A percentile compares a stretch with the other conserved stretches of the same genome.
These are phyloP conservation scores for Persicaria tinctoria DNA, from an alignment of 148 eudicot species.

Conservation along the genomic window DNA sequence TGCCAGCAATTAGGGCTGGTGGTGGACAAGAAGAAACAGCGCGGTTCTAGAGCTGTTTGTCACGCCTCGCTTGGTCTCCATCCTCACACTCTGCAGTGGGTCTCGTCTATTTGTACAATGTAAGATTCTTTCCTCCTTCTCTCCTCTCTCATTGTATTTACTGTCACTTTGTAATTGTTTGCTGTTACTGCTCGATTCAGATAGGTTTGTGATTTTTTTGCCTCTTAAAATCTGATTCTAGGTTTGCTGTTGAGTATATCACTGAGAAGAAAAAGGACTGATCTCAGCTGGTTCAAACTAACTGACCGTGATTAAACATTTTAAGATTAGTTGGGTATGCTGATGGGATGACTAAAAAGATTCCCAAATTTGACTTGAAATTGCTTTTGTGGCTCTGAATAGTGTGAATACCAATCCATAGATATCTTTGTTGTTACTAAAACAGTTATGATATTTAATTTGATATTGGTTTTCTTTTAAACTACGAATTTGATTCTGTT, in stretches of 20 bases:
- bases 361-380: neutral
- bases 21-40: constrained; percentile 22
- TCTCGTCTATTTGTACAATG: constrained; percentile 47
- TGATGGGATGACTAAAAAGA: neutral
- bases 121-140: constrained; percentile 14
- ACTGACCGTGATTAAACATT: too few relatives aligned
- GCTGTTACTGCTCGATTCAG: too few relatives aligned
- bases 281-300: too few relatives aligned
- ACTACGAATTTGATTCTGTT: neutral
- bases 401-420: neutral
- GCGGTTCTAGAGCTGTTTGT: constrained; percentile 41
- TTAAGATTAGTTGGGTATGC: neutral
- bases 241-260: too few relatives aligned
- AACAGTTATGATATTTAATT: too few relatives aligned
- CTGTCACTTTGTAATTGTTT: neutral
- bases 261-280: too few relatives aligned
- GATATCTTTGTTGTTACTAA: too few relatives aligned
- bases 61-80: constrained; percentile 30
- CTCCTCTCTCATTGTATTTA: neutral
- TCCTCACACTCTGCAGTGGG: constrained; percentile 43
- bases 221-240: too few relatives aligned
- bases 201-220: too few relatives aligned
- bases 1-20: constrained; percentile 1
- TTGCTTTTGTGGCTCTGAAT: neutral
- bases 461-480: neutral